Evolutionary conservation across 345 rosid species (phyloP).

Genomic region (Gynandropsis gynandra): DNA sequence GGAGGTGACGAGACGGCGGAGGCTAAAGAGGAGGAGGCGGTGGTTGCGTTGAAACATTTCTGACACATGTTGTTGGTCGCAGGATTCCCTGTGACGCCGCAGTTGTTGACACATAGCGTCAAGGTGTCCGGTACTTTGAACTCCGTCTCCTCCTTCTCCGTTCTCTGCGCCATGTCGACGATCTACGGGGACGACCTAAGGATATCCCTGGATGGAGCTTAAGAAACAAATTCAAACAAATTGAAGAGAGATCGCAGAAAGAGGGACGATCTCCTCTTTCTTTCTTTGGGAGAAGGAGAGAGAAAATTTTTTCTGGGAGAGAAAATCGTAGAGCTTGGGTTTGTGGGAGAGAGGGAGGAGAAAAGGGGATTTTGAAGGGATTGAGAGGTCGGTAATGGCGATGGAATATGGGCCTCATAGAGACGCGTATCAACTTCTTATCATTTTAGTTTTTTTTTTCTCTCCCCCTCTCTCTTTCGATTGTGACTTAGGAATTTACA

Average conservation of each 20-base stretch:
- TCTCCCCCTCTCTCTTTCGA: slow-evolving; percentile 29
- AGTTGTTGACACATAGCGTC: slow-evolving; percentile 66
- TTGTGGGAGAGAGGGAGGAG: not conserved
- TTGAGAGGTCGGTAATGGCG: slow-evolving; percentile 51
- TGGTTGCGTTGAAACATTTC: slow-evolving; percentile 75
- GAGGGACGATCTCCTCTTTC: not conserved
- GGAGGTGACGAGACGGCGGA: not conserved
- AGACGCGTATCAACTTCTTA: slow-evolving; percentile 77
- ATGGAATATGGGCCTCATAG: slow-evolving; percentile 75
- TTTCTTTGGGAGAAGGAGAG: slow-evolving; percentile 8
- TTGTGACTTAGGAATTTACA: slow-evolving; percentile 19
- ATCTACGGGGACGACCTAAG: slow-evolving; percentile 10
- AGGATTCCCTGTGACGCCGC: slow-evolving; percentile 80
- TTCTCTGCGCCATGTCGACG: slow-evolving; percentile 61
- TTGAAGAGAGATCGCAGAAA: not conserved
- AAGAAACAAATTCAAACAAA: slow-evolving; percentile 5
- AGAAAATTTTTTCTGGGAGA: not conserved
- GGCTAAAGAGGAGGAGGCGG: slow-evolving; percentile 32
- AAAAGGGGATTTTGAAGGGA: slow-evolving; percentile 34
- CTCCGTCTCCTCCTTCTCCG: slow-evolving; percentile 96
- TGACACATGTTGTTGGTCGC: slow-evolving; percentile 96
- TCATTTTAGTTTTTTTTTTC: slow-evolving; percentile 18
- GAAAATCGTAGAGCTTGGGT: not conserved
- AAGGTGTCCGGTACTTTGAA: slow-evolving; percentile 79
- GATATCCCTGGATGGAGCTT: not conserved